phyloP scores from a whole-genome alignment of 2,329 filamentous ascomycete species.

The Phialemoniopsis sp. region DNA sequence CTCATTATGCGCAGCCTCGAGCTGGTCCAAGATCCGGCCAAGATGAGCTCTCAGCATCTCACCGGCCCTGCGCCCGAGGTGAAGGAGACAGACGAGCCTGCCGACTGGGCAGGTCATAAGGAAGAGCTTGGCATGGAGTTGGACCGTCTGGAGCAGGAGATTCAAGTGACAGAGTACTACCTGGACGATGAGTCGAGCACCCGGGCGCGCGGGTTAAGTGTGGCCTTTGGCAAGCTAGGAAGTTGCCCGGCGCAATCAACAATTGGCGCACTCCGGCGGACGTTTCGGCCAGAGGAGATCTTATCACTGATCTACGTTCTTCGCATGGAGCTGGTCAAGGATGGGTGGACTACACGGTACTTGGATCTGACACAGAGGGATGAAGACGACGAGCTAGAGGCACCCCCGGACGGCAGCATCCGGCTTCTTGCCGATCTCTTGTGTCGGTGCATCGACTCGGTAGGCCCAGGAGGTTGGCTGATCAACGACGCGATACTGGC shows the following conservation, averaged over 20 bases:
- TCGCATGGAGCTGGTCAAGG: constrained; percentile 67
- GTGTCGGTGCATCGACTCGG: constrained; percentile 69
- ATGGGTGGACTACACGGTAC: constrained; percentile 73
- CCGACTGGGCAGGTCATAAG: constrained; percentile 18
- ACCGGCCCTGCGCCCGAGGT: constrained; percentile 9
- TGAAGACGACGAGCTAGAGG: constrained; percentile 35
- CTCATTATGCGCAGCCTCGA: constrained; percentile 67
- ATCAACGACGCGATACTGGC: constrained; percentile 52
- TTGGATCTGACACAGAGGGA: constrained; percentile 43
- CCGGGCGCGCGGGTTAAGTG: constrained; percentile 60
- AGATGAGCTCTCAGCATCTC: constrained; percentile 13
- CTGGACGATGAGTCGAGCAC: constrained; percentile 60
- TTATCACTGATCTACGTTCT: constrained; percentile 69
- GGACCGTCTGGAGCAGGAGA: constrained; percentile 58
- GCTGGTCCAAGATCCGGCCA: constrained; percentile 40
- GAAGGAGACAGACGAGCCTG: constrained; percentile 21
- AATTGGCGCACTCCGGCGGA: constrained; percentile 58
- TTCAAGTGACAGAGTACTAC: constrained; percentile 64
- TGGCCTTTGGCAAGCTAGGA: constrained; percentile 67
- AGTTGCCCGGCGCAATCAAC: constrained; percentile 58
- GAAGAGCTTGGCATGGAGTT: constrained; percentile 47
- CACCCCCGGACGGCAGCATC: constrained; percentile 64
- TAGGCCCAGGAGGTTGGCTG: constrained; percentile 73
- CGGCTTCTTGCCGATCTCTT: constrained; percentile 68
- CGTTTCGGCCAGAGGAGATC: constrained; percentile 63